phyloP scores from a whole-genome alignment of 1,284 basidiomycete genomes.

The Leccinum pachyderme region DNA sequence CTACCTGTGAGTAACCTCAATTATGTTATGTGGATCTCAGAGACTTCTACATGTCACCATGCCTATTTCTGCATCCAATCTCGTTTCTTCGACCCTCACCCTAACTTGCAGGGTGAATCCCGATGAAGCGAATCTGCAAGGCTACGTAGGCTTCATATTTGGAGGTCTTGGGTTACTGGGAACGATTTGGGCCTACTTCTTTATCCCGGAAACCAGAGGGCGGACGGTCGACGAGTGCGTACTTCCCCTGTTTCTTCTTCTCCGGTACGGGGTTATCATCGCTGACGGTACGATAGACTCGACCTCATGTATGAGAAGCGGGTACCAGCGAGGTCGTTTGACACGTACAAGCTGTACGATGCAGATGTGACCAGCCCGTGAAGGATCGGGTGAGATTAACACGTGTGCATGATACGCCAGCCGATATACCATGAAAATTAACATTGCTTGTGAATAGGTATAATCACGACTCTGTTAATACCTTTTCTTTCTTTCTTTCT shows the following conservation, averaged over 20 bases:
- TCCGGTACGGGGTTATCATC: neutral
- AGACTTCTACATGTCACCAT: neutral
- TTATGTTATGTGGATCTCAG: neutral
- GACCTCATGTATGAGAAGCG: conserved; percentile 25
- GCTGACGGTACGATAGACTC: conserved; percentile 13
- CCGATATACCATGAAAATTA: neutral
- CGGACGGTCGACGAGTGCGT: conserved; percentile 34
- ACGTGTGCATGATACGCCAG: neutral
- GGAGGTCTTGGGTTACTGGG: conserved; percentile 24
- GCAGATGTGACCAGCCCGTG: neutral
- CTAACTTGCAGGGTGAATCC: conserved; percentile 23
- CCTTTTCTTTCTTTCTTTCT: too few species aligned
- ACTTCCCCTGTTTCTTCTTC: too few species aligned
- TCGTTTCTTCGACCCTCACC: neutral
- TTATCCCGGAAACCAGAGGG: conserved; percentile 30
- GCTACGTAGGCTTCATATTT: conserved; percentile 35
- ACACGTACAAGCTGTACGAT: conserved; percentile 15
- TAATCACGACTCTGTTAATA: neutral
- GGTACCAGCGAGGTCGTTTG: conserved; percentile 23
- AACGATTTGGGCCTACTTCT: conserved; percentile 24
- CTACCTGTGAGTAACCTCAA: conserved; percentile 24
- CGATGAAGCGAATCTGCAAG: conserved; percentile 26
- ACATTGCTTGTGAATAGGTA: neutral
- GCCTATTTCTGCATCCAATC: neutral
- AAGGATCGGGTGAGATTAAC: neutral